A percentile compares a stretch with the other conserved stretches of the same genome.
Conservation (phyloP, 2,329 filamentous ascomycete genomes). For the Ophiosphaerella korrae region DNA sequence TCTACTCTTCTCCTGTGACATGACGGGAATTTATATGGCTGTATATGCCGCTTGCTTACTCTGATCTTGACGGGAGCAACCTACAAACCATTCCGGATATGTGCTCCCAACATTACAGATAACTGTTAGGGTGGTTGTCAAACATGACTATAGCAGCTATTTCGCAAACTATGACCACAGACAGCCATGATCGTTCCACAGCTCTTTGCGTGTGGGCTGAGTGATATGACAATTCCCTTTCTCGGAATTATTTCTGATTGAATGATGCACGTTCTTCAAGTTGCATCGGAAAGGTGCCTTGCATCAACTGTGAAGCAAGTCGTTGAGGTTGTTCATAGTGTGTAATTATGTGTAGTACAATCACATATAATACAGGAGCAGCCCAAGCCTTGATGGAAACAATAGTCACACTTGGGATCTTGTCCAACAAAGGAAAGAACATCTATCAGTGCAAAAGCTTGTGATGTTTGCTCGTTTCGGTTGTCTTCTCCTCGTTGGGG, state of each 20-base stretch:
- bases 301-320: conserved; percentile 10
- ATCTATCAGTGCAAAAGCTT: no score
- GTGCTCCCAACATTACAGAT: background rate
- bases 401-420: conserved; percentile 4
- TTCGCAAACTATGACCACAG: conserved; percentile 14
- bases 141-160: conserved; percentile 8
- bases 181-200: background rate
- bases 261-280: conserved; percentile 5
- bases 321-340: background rate
- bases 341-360: conserved; percentile 24
- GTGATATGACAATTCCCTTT: conserved; percentile 8
- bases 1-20: background rate
- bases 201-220: background rate
- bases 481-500: no score
- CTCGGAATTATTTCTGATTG: background rate
- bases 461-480: background rate
- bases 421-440: background rate
- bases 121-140: background rate
- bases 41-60: conserved; percentile 3
- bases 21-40: conserved; percentile 3
- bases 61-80: conserved; percentile 17
- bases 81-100: background rate
- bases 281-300: conserved; percentile 9
- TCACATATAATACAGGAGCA: conserved; percentile 1
- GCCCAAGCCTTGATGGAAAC: conserved; percentile 2